These are phyloP conservation scores for Athelia sp. DNA, from an alignment of 1,284 basidiomycete genomes.

Conservation along the genomic window DNA sequence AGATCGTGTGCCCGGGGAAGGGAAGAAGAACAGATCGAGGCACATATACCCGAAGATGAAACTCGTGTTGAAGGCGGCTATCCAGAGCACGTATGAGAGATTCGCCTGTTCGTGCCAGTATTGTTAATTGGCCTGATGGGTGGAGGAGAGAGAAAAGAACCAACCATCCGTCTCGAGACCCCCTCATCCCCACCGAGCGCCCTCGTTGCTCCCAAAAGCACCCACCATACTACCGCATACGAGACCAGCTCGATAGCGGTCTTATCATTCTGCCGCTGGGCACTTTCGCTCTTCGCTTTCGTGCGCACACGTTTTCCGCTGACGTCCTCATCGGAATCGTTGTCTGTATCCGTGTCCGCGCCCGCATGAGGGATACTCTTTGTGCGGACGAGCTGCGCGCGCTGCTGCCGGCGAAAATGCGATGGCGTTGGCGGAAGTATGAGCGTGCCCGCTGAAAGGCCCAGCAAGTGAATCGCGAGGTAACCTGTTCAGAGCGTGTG, in stretches of 20 bases:
- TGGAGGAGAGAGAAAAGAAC: too few species aligned
- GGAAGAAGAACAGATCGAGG: slow-evolving; percentile 69
- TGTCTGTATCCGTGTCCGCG: slow-evolving; percentile 9
- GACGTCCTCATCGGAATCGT: slow-evolving; percentile 6
- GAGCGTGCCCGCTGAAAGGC: slow-evolving; percentile 78
- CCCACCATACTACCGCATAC: slow-evolving; percentile 80
- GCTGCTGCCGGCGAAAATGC: slow-evolving; percentile 54
- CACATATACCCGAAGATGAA: slow-evolving; percentile 82
- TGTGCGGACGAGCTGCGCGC: slow-evolving; percentile 5
- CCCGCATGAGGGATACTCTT: background rate
- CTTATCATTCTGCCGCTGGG: slow-evolving; percentile 57
- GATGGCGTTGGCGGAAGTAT: slow-evolving; percentile 76
- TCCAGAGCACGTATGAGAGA: slow-evolving; percentile 86
- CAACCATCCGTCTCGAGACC: slow-evolving; percentile 76
- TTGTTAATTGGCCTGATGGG: slow-evolving; percentile 2
- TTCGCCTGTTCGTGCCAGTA: slow-evolving; percentile 59
- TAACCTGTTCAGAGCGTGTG: too few species aligned
- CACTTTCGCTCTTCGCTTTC: slow-evolving; percentile 10
- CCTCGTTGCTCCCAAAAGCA: slow-evolving; percentile 39
- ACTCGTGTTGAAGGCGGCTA: slow-evolving; percentile 83
- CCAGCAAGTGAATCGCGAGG: slow-evolving; percentile 84
- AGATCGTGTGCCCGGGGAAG: slow-evolving; percentile 33
- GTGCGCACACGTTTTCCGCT: background rate
- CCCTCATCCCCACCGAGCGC: slow-evolving; percentile 36
- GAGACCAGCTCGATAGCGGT: slow-evolving; percentile 72